These are phyloP conservation scores for Amphichorda felina DNA, from an alignment of 2,329 filamentous ascomycete species.

Conservation along the genomic window DNA sequence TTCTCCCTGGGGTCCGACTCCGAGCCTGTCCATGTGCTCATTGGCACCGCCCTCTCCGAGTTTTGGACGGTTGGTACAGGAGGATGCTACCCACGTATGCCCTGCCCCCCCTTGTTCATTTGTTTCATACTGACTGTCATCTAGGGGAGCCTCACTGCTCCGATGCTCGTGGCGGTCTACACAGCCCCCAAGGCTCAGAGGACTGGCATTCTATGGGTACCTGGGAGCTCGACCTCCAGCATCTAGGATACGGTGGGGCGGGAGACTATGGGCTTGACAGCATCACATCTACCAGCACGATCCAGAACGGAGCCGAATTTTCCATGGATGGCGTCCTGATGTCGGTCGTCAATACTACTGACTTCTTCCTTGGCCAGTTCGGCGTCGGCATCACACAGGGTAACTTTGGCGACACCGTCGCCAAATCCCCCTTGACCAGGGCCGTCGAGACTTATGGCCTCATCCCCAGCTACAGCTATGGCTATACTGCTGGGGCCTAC, in stretches of 20 bases:
- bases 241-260: slow-evolving; percentile 47
- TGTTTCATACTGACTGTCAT: not conserved
- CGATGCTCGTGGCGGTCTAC: slow-evolving; percentile 45
- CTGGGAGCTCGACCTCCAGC: slow-evolving; percentile 47
- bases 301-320: slow-evolving; percentile 18
- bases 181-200: slow-evolving; percentile 37
- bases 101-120: too few relatives aligned
- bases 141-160: slow-evolving; percentile 40
- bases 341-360: slow-evolving; percentile 41
- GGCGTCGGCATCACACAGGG: slow-evolving; percentile 44
- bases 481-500: slow-evolving; percentile 64
- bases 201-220: slow-evolving; percentile 48
- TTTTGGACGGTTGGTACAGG: slow-evolving; percentile 54
- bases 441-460: slow-evolving; percentile 44
- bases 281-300: slow-evolving; percentile 24
- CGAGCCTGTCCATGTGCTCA: slow-evolving; percentile 25
- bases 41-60: slow-evolving; percentile 59
- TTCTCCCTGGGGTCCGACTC: slow-evolving; percentile 33
- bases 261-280: slow-evolving; percentile 51
- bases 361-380: slow-evolving; percentile 41
- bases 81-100: slow-evolving; percentile 40
- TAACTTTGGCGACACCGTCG: slow-evolving; percentile 34
- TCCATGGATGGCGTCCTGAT: slow-evolving; percentile 33
- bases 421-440: slow-evolving; percentile 40
- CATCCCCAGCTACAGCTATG: slow-evolving; percentile 64